Evolutionary conservation across 176 grass and related monocot species (phyloP), one percentile per base, ranked within the genome.

Genomic region (Bolboschoenus planiculmis): DNA sequence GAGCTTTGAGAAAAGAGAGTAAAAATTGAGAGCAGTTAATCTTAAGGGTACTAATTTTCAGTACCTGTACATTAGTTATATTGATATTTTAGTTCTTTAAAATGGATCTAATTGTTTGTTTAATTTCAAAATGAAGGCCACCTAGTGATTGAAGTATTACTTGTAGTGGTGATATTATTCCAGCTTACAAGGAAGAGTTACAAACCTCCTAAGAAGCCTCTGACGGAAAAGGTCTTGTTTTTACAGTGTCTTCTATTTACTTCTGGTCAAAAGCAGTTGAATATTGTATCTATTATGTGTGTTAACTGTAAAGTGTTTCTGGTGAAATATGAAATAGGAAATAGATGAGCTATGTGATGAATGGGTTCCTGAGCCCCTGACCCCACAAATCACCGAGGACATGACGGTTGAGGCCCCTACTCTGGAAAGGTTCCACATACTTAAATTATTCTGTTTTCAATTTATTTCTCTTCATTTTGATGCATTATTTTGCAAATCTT

Each of bases 311-410:
- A 85, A 76, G 36, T 75, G 83, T 68, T 73, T 31, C 26, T 81
- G 29, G 24, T 62, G 54, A 63, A 85, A 80, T 86, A 55, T 72
- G 33, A 35, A 56, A 37, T 82, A 98, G 95, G 92, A 98, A 85
- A 92, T 98, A 85, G 92, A 98, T 56, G 95, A 98, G 83, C 85
- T 98, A 74, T 98, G 95, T 84, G 92, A 98, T 56, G 90, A 95
- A 81, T 98, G 90, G 92, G 85, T 89, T 48, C 95, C 95, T 79
- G 95, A 97, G 84, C 88, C 95, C 27, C 86, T 97, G 56, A 90
- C 90, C 50, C 92, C 92, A 87, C 85, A 89, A 27, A 84, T 92
- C 51, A 94, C 85, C 71, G 92, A 97, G 60, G 87, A 76, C 11
- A 80, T 85, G 53, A 35, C 15, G 65, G 78, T 81, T 1, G 84